Conservation (phyloP, 2,329 filamentous ascomycete species). For the Septoria linicola region DNA sequence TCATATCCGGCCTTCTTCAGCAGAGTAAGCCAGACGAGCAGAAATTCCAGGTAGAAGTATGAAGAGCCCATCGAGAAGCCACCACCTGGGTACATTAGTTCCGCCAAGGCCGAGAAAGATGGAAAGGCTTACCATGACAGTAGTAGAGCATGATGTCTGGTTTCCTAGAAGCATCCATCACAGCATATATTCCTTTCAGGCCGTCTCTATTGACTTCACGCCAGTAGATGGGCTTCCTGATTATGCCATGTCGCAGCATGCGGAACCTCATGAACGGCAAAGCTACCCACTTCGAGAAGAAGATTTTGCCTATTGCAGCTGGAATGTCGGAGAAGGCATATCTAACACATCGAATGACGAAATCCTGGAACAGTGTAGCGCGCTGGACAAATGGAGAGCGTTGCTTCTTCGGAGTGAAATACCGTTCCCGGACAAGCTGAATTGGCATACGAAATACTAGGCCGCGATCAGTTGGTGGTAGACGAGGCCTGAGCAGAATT, state of each 20-base stretch:
- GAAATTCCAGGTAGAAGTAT: slow-evolving; percentile 83
- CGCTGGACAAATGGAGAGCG: slow-evolving; percentile 64
- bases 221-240: slow-evolving; percentile 64
- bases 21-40: slow-evolving; percentile 68
- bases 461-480: not conserved
- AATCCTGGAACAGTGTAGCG: slow-evolving; percentile 72
- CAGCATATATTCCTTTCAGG: slow-evolving; percentile 66
- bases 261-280: slow-evolving; percentile 73
- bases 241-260: slow-evolving; percentile 69
- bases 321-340: slow-evolving; percentile 74
- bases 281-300: slow-evolving; percentile 72
- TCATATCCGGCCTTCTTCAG: slow-evolving; percentile 64
- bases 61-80: slow-evolving; percentile 80
- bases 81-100: slow-evolving; percentile 54
- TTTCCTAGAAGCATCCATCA: slow-evolving; percentile 56
- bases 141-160: slow-evolving; percentile 83
- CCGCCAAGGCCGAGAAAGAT: not conserved
- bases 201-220: slow-evolving; percentile 52
- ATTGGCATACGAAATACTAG: slow-evolving; percentile 60
- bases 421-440: slow-evolving; percentile 59
- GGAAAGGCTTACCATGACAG: slow-evolving; percentile 63
- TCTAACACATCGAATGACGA: slow-evolving; percentile 73
- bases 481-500: not conserved
- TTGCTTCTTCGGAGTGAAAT: slow-evolving; percentile 47
- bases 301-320: slow-evolving; percentile 67